Conservation (phyloP, 441 rosid genomes). For the Cnidoscolus chayamansa region DNA sequence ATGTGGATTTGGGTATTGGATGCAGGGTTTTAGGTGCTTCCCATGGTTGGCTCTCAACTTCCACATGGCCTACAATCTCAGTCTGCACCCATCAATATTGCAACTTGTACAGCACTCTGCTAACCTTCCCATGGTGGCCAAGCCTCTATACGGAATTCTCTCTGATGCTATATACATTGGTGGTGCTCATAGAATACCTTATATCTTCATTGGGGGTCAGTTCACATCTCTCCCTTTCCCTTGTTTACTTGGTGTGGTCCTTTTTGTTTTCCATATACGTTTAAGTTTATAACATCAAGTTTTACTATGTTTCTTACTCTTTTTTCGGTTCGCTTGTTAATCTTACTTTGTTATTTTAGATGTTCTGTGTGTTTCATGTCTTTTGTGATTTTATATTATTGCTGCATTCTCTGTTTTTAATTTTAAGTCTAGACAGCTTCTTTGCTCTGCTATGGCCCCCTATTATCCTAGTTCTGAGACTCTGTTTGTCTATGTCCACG, state of each 20-base stretch:
- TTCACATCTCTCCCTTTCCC: background rate
- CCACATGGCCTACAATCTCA: conserved; percentile 67
- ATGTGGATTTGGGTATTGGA: conserved; percentile 83
- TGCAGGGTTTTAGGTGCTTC: conserved; percentile 80
- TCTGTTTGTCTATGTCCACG: background rate
- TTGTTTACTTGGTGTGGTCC: background rate
- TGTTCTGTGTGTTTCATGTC: background rate
- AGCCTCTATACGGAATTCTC: conserved; percentile 74
- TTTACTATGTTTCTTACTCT: background rate
- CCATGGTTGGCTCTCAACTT: conserved; percentile 87
- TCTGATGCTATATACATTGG: conserved; percentile 69
- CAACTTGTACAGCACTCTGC: conserved; percentile 77
- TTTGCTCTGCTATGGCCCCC: background rate
- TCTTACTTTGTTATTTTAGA: background rate
- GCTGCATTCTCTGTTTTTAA: conserved; percentile 6
- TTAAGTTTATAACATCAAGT: background rate
- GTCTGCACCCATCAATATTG: conserved; percentile 58
- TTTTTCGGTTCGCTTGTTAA: background rate
- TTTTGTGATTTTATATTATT: background rate
- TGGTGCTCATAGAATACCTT: conserved; percentile 70
- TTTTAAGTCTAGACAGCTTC: background rate
- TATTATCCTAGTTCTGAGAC: no score
- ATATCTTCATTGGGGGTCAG: conserved; percentile 69
- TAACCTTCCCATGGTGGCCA: conserved; percentile 77
- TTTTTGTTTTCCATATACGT: background rate